Evolutionary conservation across 176 grass and related monocot genomes (phyloP).

Genomic region (Microstegium vimineum): DNA sequence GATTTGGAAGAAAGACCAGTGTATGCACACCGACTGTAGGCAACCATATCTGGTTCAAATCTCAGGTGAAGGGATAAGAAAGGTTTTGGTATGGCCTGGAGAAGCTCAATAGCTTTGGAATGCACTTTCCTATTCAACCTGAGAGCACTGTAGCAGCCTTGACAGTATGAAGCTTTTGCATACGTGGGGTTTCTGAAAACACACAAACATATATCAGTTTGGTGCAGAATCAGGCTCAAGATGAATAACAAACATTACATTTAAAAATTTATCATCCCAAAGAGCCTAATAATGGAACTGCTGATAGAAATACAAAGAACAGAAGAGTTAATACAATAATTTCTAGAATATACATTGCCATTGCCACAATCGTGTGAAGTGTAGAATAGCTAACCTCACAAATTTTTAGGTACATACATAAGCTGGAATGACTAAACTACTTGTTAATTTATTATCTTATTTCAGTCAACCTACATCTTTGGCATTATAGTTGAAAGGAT

Average conservation of each 20-base stretch:
- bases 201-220: conserved; percentile 10
- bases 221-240: not conserved
- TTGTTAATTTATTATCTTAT: not conserved
- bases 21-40: conserved; percentile 72
- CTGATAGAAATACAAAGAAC: not conserved
- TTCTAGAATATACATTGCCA: not conserved
- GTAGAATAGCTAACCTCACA: not conserved
- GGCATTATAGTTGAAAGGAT: not conserved
- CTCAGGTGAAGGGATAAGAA: conserved; percentile 90
- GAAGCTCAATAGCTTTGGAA: conserved; percentile 56
- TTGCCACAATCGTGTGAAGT: not conserved
- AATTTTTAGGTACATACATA: not conserved
- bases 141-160: conserved; percentile 85
- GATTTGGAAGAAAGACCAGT: conserved; percentile 60
- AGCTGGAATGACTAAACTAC: conserved; percentile 5
- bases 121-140: conserved; percentile 68
- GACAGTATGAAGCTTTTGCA: conserved; percentile 80
- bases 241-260: not conserved
- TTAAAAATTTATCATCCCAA: not conserved
- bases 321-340: not conserved
- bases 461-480: not conserved
- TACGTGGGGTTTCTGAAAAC: conserved; percentile 66
- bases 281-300: not conserved
- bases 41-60: conserved; percentile 98
- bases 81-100: conserved; percentile 80